A percentile compares a stretch with the other conserved stretches of the same genome.
phyloP scores from a whole-genome alignment of 345 rosid genomes.

The Gossypium mustelinum region DNA sequence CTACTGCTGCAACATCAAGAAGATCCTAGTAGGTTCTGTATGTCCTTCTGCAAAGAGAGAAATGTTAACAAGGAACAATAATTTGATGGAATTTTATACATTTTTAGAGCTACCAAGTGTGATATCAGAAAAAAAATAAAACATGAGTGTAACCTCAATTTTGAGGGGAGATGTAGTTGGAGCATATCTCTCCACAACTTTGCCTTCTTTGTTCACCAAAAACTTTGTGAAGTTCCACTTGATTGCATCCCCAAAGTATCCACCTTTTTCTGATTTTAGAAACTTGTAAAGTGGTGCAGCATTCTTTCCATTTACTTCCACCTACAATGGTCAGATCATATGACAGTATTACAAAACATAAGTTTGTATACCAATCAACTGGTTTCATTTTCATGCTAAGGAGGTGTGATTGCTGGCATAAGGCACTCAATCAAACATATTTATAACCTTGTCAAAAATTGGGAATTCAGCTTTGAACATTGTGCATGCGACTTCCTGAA shows the following conservation, averaged over 20 bases:
- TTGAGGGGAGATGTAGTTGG: slow-evolving; percentile 78
- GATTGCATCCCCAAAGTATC: slow-evolving; percentile 61
- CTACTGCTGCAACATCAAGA: slow-evolving; percentile 25
- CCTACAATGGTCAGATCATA: slow-evolving; percentile 25
- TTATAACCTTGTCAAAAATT: slow-evolving; percentile 72
- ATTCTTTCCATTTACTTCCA: slow-evolving; percentile 85
- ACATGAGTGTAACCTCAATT: slow-evolving; percentile 47
- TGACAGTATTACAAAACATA: background rate
- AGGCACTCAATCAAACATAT: too few relatives aligned
- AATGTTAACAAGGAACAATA: slow-evolving; percentile 3
- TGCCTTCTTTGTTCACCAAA: slow-evolving; percentile 73
- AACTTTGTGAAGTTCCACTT: slow-evolving; percentile 96
- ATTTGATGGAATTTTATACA: background rate
- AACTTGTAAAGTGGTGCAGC: slow-evolving; percentile 68
- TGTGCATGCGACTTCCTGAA: slow-evolving; percentile 74
- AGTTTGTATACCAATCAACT: background rate
- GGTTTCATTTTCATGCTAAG: background rate
- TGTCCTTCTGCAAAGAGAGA: slow-evolving; percentile 56
- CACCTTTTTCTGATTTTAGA: slow-evolving; percentile 78
- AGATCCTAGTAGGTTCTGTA: slow-evolving; percentile 48
- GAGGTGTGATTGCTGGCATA: background rate
- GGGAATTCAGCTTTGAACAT: slow-evolving; percentile 93
- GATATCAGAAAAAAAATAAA: background rate
- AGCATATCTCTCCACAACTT: slow-evolving; percentile 69
- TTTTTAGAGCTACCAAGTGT: background rate